phyloP scores from a whole-genome alignment of 345 rosid genomes.

The Corchorus olitorius region DNA sequence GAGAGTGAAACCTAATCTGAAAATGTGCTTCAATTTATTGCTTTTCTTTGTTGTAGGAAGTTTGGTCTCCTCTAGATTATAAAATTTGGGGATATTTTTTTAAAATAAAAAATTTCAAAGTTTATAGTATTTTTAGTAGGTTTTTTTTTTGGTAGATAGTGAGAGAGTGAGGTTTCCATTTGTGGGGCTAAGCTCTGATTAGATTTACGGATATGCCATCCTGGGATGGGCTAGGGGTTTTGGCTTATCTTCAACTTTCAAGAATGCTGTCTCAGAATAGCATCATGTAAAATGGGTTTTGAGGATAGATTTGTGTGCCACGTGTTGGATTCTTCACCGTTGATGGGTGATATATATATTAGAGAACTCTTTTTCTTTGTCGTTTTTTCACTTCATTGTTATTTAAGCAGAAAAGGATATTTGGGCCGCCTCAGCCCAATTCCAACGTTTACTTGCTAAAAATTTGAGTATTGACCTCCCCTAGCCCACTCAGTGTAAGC shows the following conservation, averaged over 20 bases:
- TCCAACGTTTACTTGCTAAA: not conserved
- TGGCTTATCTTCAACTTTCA: not conserved
- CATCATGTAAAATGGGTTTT: not conserved
- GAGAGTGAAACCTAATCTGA: constrained; percentile 23
- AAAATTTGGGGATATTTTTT: no score
- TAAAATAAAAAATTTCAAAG: no score
- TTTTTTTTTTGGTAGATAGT: no score
- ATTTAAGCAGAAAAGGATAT: not conserved
- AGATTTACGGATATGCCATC: constrained; percentile 31
- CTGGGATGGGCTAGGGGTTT: not conserved
- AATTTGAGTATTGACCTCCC: no score
- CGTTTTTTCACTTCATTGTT: not conserved
- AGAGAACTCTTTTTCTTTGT: not conserved
- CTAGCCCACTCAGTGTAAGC: no score
- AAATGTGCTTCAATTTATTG: constrained; percentile 21
- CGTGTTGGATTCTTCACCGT: constrained; percentile 9
- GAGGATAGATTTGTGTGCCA: not conserved
- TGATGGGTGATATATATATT: not conserved
- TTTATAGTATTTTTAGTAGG: no score
- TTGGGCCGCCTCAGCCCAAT: not conserved
- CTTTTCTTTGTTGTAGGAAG: not conserved
- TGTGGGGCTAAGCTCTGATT: not conserved
- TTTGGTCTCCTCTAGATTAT: not conserved
- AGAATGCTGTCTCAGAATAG: not conserved
- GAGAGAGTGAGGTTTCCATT: not conserved